phyloP scores from a whole-genome alignment of 2,329 filamentous ascomycete species.

The Colletotrichum liaoningense region DNA sequence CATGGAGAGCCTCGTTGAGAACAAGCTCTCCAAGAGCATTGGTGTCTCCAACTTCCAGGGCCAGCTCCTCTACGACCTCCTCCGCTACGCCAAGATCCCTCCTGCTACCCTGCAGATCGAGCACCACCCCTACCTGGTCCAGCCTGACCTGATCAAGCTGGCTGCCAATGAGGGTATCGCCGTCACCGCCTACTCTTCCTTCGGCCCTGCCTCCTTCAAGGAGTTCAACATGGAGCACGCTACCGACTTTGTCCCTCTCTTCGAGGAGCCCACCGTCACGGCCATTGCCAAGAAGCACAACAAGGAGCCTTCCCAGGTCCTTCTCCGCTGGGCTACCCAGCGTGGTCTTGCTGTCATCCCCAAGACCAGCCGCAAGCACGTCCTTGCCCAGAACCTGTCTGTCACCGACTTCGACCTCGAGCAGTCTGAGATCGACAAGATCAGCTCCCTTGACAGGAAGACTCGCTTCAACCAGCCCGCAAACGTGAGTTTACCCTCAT shows the following conservation, averaged over 20 bases:
- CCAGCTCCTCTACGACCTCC: constrained; percentile 80
- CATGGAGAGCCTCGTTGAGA: constrained; percentile 80
- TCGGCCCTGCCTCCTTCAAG: constrained; percentile 82
- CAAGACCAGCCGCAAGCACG: constrained; percentile 70
- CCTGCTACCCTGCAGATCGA: constrained; percentile 88
- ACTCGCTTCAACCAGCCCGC: constrained; percentile 83
- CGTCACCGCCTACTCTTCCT: constrained; percentile 87
- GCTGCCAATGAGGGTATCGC: constrained; percentile 77
- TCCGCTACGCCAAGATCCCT: constrained; percentile 79
- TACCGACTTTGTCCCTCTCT: constrained; percentile 73
- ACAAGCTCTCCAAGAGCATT: constrained; percentile 77
- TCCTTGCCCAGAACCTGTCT: constrained; percentile 75
- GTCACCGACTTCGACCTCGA: constrained; percentile 74
- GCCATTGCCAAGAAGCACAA: constrained; percentile 74
- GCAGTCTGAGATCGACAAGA: constrained; percentile 73
- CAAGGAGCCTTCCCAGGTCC: constrained; percentile 82
- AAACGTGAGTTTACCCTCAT: constrained; percentile 63
- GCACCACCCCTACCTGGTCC: constrained; percentile 89
- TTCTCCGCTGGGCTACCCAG: constrained; percentile 90
- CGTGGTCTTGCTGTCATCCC: constrained; percentile 84
- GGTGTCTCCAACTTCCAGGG: constrained; percentile 88
- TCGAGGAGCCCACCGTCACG: constrained; percentile 76
- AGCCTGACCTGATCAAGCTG: constrained; percentile 76
- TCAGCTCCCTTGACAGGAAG: constrained; percentile 72
- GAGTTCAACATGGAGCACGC: constrained; percentile 81